phyloP scores from a whole-genome alignment of 768 basidiomycete species.

The Termitomyces sp. region DNA sequence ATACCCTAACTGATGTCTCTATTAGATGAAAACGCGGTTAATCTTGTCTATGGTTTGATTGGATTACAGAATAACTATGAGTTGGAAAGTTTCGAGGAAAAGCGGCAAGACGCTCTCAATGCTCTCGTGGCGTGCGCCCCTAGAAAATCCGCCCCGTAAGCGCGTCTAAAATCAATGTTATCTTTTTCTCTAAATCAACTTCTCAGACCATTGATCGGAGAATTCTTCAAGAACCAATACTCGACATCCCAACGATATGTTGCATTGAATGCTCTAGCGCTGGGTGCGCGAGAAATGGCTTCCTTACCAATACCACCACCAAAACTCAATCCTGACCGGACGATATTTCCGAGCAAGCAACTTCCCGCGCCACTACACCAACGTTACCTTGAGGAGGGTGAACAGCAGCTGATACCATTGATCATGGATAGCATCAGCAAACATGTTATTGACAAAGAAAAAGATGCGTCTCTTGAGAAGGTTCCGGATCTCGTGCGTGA shows the following conservation, averaged over 20 bases:
- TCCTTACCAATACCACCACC: constrained; percentile 36
- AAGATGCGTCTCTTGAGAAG: constrained; percentile 45
- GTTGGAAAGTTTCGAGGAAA: constrained; percentile 69
- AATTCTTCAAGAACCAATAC: constrained; percentile 93
- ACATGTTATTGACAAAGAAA: constrained; percentile 55
- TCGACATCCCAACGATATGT: constrained; percentile 80
- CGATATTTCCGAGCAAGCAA: constrained; percentile 75
- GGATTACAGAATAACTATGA: constrained; percentile 82
- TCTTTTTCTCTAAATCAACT: background rate
- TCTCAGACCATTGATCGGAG: constrained; percentile 73
- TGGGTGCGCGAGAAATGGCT: constrained; percentile 81
- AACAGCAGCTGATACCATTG: constrained; percentile 40
- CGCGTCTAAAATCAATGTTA: constrained; percentile 11
- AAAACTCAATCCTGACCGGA: constrained; percentile 19
- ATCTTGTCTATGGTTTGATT: constrained; percentile 68
- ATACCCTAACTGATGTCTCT: background rate
- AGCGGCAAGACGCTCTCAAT: constrained; percentile 69
- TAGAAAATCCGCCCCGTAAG: constrained; percentile 74
- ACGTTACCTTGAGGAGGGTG: constrained; percentile 47
- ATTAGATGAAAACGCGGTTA: constrained; percentile 85
- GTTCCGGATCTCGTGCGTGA: constrained; percentile 65
- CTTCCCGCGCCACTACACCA: constrained; percentile 69
- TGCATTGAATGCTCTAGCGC: constrained; percentile 80
- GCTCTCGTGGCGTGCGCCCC: constrained; percentile 83
- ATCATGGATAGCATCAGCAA: constrained; percentile 61